These are phyloP conservation scores for Colletotrichum tanaceti DNA, from an alignment of 2,329 filamentous ascomycete species.

Conservation along the genomic window DNA sequence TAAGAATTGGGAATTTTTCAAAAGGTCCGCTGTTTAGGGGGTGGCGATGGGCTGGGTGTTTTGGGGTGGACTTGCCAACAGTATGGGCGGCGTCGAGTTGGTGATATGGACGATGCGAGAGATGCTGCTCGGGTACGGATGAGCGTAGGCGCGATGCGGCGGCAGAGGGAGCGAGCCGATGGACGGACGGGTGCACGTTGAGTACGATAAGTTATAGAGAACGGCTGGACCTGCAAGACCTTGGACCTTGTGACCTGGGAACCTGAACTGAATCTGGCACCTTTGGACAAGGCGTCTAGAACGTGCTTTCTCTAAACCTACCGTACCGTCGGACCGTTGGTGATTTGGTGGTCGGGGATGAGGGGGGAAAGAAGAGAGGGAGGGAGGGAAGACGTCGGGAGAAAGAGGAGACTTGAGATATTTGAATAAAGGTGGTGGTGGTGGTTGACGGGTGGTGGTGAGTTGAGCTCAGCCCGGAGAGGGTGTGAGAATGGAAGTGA, in stretches of 20 bases:
- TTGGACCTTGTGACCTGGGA: conserved; percentile 6
- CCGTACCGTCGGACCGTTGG: conserved; percentile 39
- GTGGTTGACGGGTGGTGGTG: conserved; percentile 5
- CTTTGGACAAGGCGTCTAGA: conserved; percentile 25
- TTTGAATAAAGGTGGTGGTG: conserved; percentile 51
- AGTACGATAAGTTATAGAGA: conserved; percentile 30
- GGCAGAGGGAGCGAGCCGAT: conserved; percentile 8
- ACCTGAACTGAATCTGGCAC: conserved; percentile 27
- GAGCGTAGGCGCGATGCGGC: background rate
- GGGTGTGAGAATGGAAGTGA: conserved; percentile 14
- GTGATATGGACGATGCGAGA: conserved; percentile 2
- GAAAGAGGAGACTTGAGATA: conserved; percentile 48
- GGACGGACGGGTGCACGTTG: conserved; percentile 18
- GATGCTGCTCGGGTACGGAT: background rate
- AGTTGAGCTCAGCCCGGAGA: conserved; percentile 34
- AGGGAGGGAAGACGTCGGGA: conserved; percentile 34
- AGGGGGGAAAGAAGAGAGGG: conserved; percentile 47
- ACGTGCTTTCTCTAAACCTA: conserved; percentile 33
- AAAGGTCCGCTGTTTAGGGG: background rate
- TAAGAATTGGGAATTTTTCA: too few relatives aligned
- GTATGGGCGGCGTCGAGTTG: conserved; percentile 17
- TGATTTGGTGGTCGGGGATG: conserved; percentile 44
- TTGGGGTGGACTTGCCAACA: conserved; percentile 15
- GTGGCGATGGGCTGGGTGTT: background rate
- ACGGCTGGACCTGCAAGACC: conserved; percentile 28